A percentile compares a stretch with the other conserved stretches of the same genome.
Evolutionary conservation across 1,284 basidiomycete genomes (phyloP).

Genomic region (Coriolopsis trogii): DNA sequence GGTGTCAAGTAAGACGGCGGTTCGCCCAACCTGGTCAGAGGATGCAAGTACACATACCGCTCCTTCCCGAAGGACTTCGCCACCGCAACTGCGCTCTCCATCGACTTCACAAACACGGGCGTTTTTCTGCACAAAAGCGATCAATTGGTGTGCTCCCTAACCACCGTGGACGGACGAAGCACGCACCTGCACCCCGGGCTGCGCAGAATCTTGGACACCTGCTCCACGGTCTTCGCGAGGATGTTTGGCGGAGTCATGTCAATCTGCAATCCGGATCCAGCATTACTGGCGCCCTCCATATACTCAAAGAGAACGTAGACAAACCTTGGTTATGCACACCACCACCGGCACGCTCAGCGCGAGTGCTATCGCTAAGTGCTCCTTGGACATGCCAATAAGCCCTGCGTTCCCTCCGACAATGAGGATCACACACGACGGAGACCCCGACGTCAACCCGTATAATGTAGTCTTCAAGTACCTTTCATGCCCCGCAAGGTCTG

Average conservation of each 20-base stretch:
- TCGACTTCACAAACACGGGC: slow-evolving; percentile 76
- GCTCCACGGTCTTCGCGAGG: slow-evolving; percentile 87
- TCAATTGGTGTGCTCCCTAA: slow-evolving; percentile 7
- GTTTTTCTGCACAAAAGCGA: slow-evolving; percentile 57
- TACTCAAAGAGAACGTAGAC: slow-evolving; percentile 39
- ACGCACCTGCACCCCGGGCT: slow-evolving; percentile 89
- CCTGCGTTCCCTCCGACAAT: slow-evolving; percentile 97
- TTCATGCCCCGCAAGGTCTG: slow-evolving; percentile 91
- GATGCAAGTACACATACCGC: slow-evolving; percentile 41
- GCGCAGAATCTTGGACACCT: slow-evolving; percentile 91
- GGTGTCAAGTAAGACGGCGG: background rate
- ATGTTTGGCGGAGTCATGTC: slow-evolving; percentile 98
- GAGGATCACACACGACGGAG: slow-evolving; percentile 94
- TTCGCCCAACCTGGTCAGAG: background rate
- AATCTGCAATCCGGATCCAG: slow-evolving; percentile 52
- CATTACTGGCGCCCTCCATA: background rate
- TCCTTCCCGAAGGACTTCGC: slow-evolving; percentile 73
- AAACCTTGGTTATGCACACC: slow-evolving; percentile 92
- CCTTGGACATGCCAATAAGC: slow-evolving; percentile 97
- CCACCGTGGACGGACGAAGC: background rate
- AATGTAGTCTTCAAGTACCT: slow-evolving; percentile 92
- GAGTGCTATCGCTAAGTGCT: slow-evolving; percentile 93
- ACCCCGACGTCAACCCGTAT: slow-evolving; percentile 92
- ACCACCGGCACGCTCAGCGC: slow-evolving; percentile 94
- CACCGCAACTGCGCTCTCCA: slow-evolving; percentile 79